Evolutionary conservation across 139 green algal genomes (phyloP).

Genomic region (Picochlorum costavermella): DNA sequence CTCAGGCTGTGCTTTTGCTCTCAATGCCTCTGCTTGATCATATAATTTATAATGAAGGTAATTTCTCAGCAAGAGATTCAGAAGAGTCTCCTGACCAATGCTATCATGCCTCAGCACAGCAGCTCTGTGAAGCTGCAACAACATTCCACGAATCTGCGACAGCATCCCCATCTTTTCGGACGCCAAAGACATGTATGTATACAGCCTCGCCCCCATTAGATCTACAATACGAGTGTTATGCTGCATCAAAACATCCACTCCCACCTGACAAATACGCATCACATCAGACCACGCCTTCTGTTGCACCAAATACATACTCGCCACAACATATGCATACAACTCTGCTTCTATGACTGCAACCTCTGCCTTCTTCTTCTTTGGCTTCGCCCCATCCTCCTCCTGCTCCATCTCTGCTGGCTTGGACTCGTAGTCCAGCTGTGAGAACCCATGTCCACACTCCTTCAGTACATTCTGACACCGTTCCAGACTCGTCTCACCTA

Average conservation of each 20-base stretch:
- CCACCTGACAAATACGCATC: not conserved
- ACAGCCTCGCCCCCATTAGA: constrained; percentile 74
- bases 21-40: constrained; percentile 95
- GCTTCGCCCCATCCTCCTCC: not conserved
- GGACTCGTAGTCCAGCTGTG: constrained; percentile 9
- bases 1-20: constrained; percentile 85
- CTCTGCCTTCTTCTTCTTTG: not conserved
- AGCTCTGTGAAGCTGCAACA: constrained; percentile 82
- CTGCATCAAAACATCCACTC: not conserved
- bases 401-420: not conserved
- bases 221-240: constrained; percentile 89
- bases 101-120: constrained; percentile 87
- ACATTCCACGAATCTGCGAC: constrained; percentile 54
- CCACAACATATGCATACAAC: constrained; percentile 71
- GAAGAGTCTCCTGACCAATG: constrained; percentile 83
- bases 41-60: constrained; percentile 95
- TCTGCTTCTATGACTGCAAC: constrained; percentile 46
- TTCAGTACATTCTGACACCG: too few relatives aligned
- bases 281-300: constrained; percentile 41
- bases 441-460: too few relatives aligned
- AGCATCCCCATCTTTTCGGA: constrained; percentile 69
- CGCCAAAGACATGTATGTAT: constrained; percentile 77
- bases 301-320: constrained; percentile 70
- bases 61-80: constrained; percentile 96
- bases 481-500: constrained; percentile 38